Evolutionary conservation across 805 yeast species (phyloP), one percentile per base, ranked within the genome.

Genomic region (Nakazawaea peltata): DNA sequence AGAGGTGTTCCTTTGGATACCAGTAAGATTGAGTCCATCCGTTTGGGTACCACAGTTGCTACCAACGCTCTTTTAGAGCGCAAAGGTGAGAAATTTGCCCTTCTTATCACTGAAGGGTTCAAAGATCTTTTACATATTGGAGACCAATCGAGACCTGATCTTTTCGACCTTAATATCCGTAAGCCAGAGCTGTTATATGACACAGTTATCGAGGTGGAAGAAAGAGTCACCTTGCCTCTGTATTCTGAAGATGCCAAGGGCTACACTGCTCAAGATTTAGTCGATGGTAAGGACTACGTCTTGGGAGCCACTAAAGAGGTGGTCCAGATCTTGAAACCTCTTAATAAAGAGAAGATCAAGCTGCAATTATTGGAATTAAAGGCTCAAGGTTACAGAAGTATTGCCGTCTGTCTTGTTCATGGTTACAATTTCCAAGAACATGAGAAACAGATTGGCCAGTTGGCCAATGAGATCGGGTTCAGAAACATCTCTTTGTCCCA

Each of bases 11-110:
- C 48, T 5, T 48, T 67, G 29, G 58, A 56, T 21, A 47, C 67
- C 3, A 57, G 59, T 12, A 42, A 48, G 3, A 65, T 68, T 28
- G 58, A 59, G 7, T 57, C 63, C 22, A 65, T 68, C 30, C 50
- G 71, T 22, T 53, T 68, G 57, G 74, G 73, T 3, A 68, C 73
- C 21, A 68, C 74, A 1, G 73, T 68, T 7, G 75, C 77, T 4
- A 70, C 77, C 25, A 70, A 70, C 47, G 77, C 77, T 0, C 51
- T 70, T 30, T 54, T 70, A 33, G 75, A 69, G 43, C 53, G 75
- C 39, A 68, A 70, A 45, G 77, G 77, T 37, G 74, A 67, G 1
- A 47, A 49, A 25, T 71, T 69, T 32, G 65, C 69, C 4, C 48
- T 70, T 26, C 47, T 70, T 19, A 68, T 74, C 19, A 67, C 77